Evolutionary conservation across 2,329 filamentous ascomycete species (phyloP).

Genomic region (Fusarium paranaense): DNA sequence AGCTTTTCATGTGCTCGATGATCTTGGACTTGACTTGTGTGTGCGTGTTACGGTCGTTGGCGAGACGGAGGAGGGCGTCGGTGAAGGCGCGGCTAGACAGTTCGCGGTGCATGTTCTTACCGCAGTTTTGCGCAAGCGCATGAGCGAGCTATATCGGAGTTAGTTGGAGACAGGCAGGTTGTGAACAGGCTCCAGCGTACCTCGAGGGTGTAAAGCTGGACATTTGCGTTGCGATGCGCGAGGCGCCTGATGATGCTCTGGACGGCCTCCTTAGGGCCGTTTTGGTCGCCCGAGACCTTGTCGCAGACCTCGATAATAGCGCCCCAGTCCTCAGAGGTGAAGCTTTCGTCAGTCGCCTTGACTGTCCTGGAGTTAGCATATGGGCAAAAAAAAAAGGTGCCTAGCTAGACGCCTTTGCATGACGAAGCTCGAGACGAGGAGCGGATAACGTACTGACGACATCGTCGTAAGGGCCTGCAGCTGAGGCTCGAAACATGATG

Average conservation of each 20-base stretch:
- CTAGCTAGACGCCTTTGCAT: neutral
- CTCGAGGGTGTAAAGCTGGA: constrained; percentile 94
- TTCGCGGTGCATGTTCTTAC: constrained; percentile 86
- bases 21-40: constrained; percentile 98
- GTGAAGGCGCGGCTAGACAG: constrained; percentile 93
- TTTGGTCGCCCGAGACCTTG: constrained; percentile 65
- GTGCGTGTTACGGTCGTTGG: constrained; percentile 95
- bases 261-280: constrained; percentile 83
- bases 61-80: constrained; percentile 89
- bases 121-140: constrained; percentile 92
- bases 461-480: constrained; percentile 69
- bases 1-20: constrained; percentile 94
- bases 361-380: constrained; percentile 52
- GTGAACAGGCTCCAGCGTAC: constrained; percentile 54
- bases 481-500: constrained; percentile 70
- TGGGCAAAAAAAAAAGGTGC: neutral
- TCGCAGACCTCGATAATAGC: constrained; percentile 74
- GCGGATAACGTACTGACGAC: constrained; percentile 62
- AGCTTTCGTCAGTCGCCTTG: constrained; percentile 95
- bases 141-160: constrained; percentile 76
- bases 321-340: constrained; percentile 83
- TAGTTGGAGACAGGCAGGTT: neutral
- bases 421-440: neutral
- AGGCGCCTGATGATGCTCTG: constrained; percentile 92
- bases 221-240: constrained; percentile 93